Evolutionary conservation across 1,139 yeast species (phyloP), one percentile per base, ranked within the genome.

Genomic region (Lodderomyces parapsilosis): DNA sequence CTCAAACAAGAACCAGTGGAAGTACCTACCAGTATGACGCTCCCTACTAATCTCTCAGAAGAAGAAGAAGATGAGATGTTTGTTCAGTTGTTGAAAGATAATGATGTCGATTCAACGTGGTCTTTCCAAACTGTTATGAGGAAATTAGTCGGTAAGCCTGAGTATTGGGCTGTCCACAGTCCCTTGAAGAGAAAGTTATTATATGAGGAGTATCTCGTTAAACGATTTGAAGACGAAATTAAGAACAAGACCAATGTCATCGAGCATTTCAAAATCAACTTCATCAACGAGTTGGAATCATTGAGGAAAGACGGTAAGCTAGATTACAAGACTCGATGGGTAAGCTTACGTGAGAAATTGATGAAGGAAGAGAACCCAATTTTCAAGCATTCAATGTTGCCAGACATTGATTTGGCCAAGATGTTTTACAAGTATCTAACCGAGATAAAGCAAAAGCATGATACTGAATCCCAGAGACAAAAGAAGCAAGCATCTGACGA

Each of bases 31-130:
- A 40, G 47, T 22, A 38, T 39, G 17, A 14, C 38, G 4, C 39
- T 45, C 15, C 39, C 49, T n/a, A 35, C 30, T 32, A 17, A 35
- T 14, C 3, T n/a, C 6, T 17, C 23, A 11, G 34, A 34, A 39
- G 43, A 25, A 37, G 45, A 23, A 6, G 44, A 39, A 35, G 76
- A n/a, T n/a, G n/a, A 70, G 10, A 68, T 63, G 4, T 89, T 83
- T 56, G 53, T 69, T n/a, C 57, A 63, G 2, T 65, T 88, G 71
- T 64, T 90, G 15, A 60, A 65, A 31, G 78, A 74, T 1, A 61
- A 71, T 34, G 65, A 71, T 6, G 86, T 88, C 1, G 90, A 84
- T 55, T 75, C 86, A 0, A 77, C 87, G 0, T 86, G 93, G 91
- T 74, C 94, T 0, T 90, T 89, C 63, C 79, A 78, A 43, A 71